Conservation (phyloP, 306 rosid genomes). For the peach (Prunus persica) region Prunus_persica_NCBIv2 NC_034014.1:7718001-7718500, state of each 20-base stretch:
- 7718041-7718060: constrained; percentile 74
- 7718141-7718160: constrained; percentile 81
- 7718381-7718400: constrained; percentile 12
- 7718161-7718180: constrained; percentile 58
- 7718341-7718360: constrained; percentile 49
- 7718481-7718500: not conserved
- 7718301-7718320: constrained; percentile 85
- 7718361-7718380: constrained; percentile 15
- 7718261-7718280: constrained; percentile 57
- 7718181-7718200: constrained; percentile 51
- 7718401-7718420: constrained; percentile 6
- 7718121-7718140: constrained; percentile 77
- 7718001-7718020: constrained; percentile 49
- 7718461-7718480: not conserved
- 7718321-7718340: constrained; percentile 71
- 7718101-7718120: constrained; percentile 32
- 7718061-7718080: constrained; percentile 24
- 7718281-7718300: constrained; percentile 58
- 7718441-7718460: constrained; percentile 17
- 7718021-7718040: constrained; percentile 70
- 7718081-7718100: constrained; percentile 24
- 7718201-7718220: constrained; percentile 39
- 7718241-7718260: constrained; percentile 62
- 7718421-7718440: constrained; percentile 21
- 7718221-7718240: constrained; percentile 51